Evolutionary conservation across 1,139 yeast species (phyloP).

Genomic region (Geotrichum fermentans): DNA sequence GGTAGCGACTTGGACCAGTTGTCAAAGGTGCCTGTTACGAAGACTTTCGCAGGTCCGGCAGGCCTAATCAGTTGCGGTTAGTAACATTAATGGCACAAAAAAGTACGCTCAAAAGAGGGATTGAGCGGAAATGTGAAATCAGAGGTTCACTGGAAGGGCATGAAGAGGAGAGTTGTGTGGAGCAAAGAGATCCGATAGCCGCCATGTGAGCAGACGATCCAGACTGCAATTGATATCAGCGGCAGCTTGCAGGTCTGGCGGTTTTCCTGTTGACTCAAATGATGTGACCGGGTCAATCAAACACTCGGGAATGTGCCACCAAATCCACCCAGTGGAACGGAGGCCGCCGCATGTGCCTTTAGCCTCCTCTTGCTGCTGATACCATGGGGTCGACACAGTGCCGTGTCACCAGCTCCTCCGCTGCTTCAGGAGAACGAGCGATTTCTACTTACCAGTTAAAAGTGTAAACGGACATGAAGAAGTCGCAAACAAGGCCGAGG

Average conservation of each 20-base stretch:
- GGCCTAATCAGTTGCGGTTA: slow-evolving; percentile 14
- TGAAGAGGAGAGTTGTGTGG: not conserved
- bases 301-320: too few relatives aligned
- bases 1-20: slow-evolving; percentile 20
- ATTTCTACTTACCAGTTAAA: slow-evolving; percentile 12
- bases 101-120: not conserved
- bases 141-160: not conserved
- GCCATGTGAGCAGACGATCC: too few relatives aligned
- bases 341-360: not conserved
- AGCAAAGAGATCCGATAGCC: too few relatives aligned
- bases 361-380: not conserved
- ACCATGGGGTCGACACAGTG: too few relatives aligned
- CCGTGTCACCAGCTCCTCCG: too few relatives aligned
- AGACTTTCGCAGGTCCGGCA: slow-evolving; percentile 18
- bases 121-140: not conserved
- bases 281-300: too few relatives aligned
- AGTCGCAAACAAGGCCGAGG: not conserved
- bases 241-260: too few relatives aligned
- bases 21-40: slow-evolving; percentile 21
- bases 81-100: not conserved
- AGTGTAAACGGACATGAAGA: slow-evolving; percentile 9
- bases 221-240: too few relatives aligned
- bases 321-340: too few relatives aligned
- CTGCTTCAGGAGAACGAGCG: too few relatives aligned
- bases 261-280: too few relatives aligned